phyloP scores from a whole-genome alignment of 345 rosid genomes.

The Populus alba region DNA sequence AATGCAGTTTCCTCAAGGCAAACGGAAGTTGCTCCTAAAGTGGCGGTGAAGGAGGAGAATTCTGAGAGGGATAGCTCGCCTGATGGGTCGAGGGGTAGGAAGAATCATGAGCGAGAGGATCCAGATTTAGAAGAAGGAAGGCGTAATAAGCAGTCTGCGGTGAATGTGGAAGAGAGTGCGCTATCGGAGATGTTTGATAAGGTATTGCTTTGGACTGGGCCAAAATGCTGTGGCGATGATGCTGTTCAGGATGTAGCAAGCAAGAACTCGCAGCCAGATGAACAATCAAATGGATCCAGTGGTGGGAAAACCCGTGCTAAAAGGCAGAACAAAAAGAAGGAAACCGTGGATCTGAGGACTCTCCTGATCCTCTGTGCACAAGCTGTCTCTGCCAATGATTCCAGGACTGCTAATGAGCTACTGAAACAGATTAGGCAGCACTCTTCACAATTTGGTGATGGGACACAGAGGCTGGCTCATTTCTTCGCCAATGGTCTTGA shows the following conservation, averaged over 20 bases:
- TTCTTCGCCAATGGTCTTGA: constrained; percentile 82
- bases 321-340: constrained; percentile 50
- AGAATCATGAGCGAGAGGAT: constrained; percentile 50
- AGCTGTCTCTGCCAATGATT: constrained; percentile 74
- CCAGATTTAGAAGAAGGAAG: constrained; percentile 47
- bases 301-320: constrained; percentile 47
- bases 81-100: constrained; percentile 47
- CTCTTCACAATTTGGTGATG: constrained; percentile 81
- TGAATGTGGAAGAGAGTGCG: constrained; percentile 46
- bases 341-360: constrained; percentile 82
- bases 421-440: constrained; percentile 78
- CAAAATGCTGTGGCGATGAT: constrained; percentile 4
- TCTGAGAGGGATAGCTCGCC: constrained; percentile 18
- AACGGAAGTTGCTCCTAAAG: constrained; percentile 18
- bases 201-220: constrained; percentile 45
- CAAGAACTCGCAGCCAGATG: constrained; percentile 22
- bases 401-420: constrained; percentile 57
- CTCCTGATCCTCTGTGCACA: constrained; percentile 79
- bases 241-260: constrained; percentile 7
- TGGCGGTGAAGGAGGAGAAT: constrained; percentile 30
- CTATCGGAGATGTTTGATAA: constrained; percentile 70
- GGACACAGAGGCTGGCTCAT: constrained; percentile 79
- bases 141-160: constrained; percentile 57
- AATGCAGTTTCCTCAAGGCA: neutral
- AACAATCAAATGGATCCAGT: constrained; percentile 40